A percentile compares a stretch with the other conserved stretches of the same genome.
phyloP scores from a whole-genome alignment of 1,284 basidiomycete genomes.

The Xanthoconium separans region DNA sequence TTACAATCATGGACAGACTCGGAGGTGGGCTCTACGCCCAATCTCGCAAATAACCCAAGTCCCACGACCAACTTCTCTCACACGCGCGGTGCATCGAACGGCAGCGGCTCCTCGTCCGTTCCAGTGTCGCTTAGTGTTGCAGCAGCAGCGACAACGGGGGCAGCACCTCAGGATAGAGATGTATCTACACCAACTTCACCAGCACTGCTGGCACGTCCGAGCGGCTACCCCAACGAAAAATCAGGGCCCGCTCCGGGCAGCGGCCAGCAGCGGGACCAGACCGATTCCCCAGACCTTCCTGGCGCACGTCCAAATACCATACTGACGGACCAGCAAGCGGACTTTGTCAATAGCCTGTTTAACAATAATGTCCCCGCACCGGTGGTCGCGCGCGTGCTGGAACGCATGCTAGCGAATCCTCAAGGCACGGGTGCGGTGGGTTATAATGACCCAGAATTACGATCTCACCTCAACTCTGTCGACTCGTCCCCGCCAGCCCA shows the following conservation, averaged over 20 bases:
- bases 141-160: background rate
- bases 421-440: slow-evolving; percentile 1
- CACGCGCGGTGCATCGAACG: background rate
- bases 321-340: slow-evolving; percentile 24
- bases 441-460: slow-evolving; percentile 18
- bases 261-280: background rate
- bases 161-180: background rate
- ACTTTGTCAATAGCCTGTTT: slow-evolving; percentile 20
- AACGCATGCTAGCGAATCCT: slow-evolving; percentile 26
- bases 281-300: background rate
- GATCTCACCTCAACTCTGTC: background rate
- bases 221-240: slow-evolving; percentile 15
- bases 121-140: background rate
- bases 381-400: slow-evolving; percentile 26
- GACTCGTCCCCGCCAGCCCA: background rate
- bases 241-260: background rate
- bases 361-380: slow-evolving; percentile 26
- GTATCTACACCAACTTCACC: background rate
- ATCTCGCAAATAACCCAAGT: background rate
- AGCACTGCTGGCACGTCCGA: background rate
- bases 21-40: background rate
- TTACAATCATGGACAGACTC: slow-evolving; percentile 10
- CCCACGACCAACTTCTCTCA: background rate
- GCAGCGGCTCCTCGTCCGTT: background rate
- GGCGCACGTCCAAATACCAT: background rate